These are phyloP conservation scores for Mimosa bimucronata DNA, from an alignment of 306 rosid species.

Conservation along the genomic window DNA sequence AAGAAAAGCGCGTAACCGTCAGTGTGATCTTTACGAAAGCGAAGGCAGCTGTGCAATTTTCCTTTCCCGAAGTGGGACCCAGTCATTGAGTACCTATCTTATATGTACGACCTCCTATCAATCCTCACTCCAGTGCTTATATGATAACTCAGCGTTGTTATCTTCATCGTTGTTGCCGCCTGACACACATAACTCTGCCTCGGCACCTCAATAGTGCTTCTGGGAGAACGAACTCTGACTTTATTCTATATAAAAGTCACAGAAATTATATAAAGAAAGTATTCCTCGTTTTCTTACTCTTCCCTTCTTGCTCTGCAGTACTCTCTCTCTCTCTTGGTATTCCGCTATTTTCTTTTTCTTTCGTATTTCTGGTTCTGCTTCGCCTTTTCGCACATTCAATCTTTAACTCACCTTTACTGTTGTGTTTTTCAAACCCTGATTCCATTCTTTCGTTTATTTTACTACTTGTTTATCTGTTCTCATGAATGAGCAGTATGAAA, in stretches of 20 bases:
- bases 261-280: too few species aligned
- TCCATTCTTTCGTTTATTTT: not conserved
- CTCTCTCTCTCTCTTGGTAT: conserved; percentile 33
- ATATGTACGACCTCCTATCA: not conserved
- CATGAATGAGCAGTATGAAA: not conserved
- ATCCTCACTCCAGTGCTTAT: rapidly evolving
- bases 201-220: not conserved
- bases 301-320: too few species aligned
- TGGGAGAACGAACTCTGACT: conserved; percentile 25
- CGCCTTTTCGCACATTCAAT: not conserved
- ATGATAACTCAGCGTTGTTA: rapidly evolving
- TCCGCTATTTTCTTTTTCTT: not conserved
- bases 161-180: conserved; percentile 40
- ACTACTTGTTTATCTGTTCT: not conserved
- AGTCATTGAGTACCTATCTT: not conserved
- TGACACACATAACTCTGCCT: not conserved
- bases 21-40: conserved; percentile 22
- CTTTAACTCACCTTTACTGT: conserved; percentile 38
- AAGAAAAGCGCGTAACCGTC: too few species aligned
- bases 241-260: not conserved
- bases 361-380: not conserved
- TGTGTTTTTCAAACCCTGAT: conserved; percentile 30
- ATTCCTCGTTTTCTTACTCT: too few species aligned
- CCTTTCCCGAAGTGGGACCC: conserved; percentile 12
- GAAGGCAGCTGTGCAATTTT: conserved; percentile 11